Evolutionary conservation across 768 basidiomycete species (phyloP), one percentile per base, ranked within the genome.

Genomic region (Chalciporus chontae): DNA sequence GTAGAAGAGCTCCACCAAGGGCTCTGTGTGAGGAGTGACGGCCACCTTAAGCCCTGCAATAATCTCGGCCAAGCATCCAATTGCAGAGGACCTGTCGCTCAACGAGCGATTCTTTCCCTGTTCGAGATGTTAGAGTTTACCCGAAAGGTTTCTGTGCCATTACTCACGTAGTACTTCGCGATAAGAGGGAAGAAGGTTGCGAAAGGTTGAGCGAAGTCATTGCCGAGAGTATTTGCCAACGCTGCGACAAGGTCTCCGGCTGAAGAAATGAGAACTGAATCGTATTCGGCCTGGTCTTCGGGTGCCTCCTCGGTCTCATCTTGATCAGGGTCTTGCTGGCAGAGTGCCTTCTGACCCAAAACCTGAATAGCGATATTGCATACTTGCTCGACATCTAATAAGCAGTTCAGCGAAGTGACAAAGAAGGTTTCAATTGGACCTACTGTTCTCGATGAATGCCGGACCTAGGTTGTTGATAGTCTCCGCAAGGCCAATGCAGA

Each of bases 271-370:
- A 99, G 78, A 47, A 96, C 90, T 4, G 94, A 90, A 66, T 99
- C 96, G 66, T 93, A 95, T 72, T 99, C 96, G 1, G 94, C 94
- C 61, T 88, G 86, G 55, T 91, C 90, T 65, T 91, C 90, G 8
- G 85, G 86, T 21, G 85, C 87, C 59, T 90, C 90, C 21, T 89
- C 89, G 4, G 78, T 79, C 56, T 92, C 90, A 57, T 93, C 93
- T 56, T 90, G 88, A 64, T 95, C 94, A 41, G 94, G 92, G 62
- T 95, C 93, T 67, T 94, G 88, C 69, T 99, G 96, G 73, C 95
- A 98, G 58, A 92, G 79, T 0, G 94, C 90, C 72, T 95, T 96
- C 69, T 93, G 88, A 65, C 94, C 90, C 39, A 99, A 77, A 56
- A 99, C 83, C 61, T 91, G 84, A 48, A 85, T 73, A 40, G 91